phyloP scores from a whole-genome alignment of 1,284 basidiomycete species.

The Grifola frondosa region DNA sequence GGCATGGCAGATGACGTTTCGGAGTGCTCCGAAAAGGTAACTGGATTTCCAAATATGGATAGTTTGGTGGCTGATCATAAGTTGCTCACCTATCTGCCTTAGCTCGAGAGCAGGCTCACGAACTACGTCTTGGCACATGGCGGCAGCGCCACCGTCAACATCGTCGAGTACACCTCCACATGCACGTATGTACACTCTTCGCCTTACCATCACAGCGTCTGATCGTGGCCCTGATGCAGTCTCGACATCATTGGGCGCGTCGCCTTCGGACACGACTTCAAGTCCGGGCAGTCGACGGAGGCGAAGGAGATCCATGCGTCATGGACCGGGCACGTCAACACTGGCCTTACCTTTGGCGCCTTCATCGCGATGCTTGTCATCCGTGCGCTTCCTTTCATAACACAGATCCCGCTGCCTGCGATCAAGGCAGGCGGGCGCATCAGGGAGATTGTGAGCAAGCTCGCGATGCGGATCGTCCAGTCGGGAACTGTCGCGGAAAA shows the following conservation, averaged over 20 bases:
- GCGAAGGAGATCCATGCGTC: constrained; percentile 24
- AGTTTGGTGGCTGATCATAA: neutral
- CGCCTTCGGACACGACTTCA: constrained; percentile 28
- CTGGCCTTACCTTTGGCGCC: constrained; percentile 21
- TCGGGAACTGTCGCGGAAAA: constrained; percentile 20
- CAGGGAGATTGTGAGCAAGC: constrained; percentile 24
- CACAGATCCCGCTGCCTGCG: constrained; percentile 21
- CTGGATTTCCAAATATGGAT: constrained; percentile 10
- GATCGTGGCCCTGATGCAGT: constrained; percentile 7
- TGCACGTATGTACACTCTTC: constrained; percentile 25
- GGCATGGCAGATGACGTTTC: constrained; percentile 28
- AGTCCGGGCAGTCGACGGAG: constrained; percentile 22
- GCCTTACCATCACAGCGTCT: neutral
- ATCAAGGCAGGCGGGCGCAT: constrained; percentile 26
- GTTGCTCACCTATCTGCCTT: constrained; percentile 2
- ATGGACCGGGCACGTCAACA: constrained; percentile 25
- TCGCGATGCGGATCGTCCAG: constrained; percentile 22
- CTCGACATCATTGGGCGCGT: constrained; percentile 29
- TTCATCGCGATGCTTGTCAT: constrained; percentile 29
- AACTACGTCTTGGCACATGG: constrained; percentile 24
- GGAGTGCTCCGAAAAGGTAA: constrained; percentile 28
- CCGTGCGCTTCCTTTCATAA: constrained; percentile 22
- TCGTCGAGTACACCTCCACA: constrained; percentile 24
- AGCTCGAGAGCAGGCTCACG: constrained; percentile 27
- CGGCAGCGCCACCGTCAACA: constrained; percentile 26